phyloP scores from a whole-genome alignment of 352 stramenopile species.

The Saprolegnia diclina region DNA sequence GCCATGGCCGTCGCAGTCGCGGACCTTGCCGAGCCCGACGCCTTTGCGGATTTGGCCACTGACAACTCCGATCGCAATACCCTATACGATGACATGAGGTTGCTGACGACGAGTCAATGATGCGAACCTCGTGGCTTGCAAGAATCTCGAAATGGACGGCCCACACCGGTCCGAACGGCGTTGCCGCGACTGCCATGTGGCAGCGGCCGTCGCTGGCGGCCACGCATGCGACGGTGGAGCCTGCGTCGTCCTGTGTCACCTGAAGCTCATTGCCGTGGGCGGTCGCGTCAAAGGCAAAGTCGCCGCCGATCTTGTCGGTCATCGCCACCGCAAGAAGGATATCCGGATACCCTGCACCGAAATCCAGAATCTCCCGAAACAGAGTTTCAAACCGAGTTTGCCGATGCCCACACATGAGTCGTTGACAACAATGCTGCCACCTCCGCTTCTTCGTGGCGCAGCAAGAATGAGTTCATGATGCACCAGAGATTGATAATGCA shows the following conservation, averaged over 20 bases:
- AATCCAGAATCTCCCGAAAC: too few species aligned
- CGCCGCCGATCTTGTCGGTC: too few species aligned
- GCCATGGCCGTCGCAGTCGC: not conserved
- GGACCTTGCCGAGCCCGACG: not conserved
- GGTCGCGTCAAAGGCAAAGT: not conserved
- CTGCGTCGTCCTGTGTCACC: not conserved
- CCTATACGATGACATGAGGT: not conserved
- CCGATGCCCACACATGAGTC: too few species aligned
- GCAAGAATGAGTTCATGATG: too few species aligned
- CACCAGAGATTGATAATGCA: too few species aligned
- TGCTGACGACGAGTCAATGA: not conserved
- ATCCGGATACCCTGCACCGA: not conserved
- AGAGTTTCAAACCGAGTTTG: too few species aligned
- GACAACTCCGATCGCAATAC: not conserved
- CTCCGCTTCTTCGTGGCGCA: too few species aligned
- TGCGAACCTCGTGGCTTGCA: not conserved
- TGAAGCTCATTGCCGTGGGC: not conserved
- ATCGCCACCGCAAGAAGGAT: not conserved
- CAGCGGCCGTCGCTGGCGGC: not conserved
- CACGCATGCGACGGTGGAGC: not conserved
- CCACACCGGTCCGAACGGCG: not conserved
- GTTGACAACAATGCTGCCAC: too few species aligned
- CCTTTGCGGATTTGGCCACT: not conserved
- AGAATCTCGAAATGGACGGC: conserved; percentile 4
- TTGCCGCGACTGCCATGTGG: not conserved